phyloP scores from a whole-genome alignment of 768 basidiomycete species.

The Trametes elegans region DNA sequence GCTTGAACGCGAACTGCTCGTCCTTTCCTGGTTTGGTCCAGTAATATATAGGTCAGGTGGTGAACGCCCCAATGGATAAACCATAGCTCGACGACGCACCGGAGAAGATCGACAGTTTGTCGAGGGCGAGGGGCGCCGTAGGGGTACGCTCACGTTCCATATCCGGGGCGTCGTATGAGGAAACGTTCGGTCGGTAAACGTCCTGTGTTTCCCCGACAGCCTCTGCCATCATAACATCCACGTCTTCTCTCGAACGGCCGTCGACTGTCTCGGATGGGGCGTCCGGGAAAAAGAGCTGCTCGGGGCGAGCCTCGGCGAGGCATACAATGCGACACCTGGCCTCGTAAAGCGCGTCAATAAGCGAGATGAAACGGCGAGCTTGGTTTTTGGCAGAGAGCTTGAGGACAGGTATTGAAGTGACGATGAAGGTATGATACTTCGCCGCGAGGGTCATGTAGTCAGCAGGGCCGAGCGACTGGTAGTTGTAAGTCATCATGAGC shows the following conservation, averaged over 20 bases:
- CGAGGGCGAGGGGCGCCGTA: slow-evolving; percentile 35
- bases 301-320: slow-evolving; percentile 38
- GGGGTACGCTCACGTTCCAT: slow-evolving; percentile 33
- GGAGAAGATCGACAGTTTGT: slow-evolving; percentile 53
- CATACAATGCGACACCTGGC: slow-evolving; percentile 38
- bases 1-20: slow-evolving; percentile 61
- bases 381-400: slow-evolving; percentile 54
- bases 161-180: slow-evolving; percentile 44
- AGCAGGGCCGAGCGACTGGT: slow-evolving; percentile 49
- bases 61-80: neutral
- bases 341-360: slow-evolving; percentile 59
- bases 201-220: slow-evolving; percentile 48
- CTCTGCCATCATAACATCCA: slow-evolving; percentile 45
- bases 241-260: slow-evolving; percentile 2
- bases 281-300: slow-evolving; percentile 57
- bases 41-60: neutral
- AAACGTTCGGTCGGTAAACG: slow-evolving; percentile 53
- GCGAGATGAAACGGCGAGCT: slow-evolving; percentile 56
- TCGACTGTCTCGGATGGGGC: slow-evolving; percentile 23
- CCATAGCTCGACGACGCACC: slow-evolving; percentile 26
- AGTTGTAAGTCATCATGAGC: neutral
- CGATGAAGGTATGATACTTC: slow-evolving; percentile 46
- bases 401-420: slow-evolving; percentile 50
- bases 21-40: slow-evolving; percentile 44
- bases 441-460: slow-evolving; percentile 57